These are phyloP conservation scores for Fusarium foetens DNA, from an alignment of 2,329 filamentous ascomycete species.

Conservation along the genomic window DNA sequence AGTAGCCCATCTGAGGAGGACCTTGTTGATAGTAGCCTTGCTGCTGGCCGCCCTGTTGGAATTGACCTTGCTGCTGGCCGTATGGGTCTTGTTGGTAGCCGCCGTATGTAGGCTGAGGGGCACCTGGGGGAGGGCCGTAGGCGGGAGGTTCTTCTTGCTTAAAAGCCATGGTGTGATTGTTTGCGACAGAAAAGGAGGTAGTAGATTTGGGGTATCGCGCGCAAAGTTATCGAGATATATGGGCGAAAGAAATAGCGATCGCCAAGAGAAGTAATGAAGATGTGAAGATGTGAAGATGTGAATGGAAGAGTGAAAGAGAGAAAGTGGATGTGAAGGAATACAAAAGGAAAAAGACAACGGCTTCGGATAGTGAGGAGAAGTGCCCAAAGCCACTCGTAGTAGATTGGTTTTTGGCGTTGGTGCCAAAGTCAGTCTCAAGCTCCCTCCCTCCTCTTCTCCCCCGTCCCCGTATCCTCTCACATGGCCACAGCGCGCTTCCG, in stretches of 20 bases:
- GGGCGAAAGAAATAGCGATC: slow-evolving; percentile 4
- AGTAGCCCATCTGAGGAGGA: slow-evolving; percentile 48
- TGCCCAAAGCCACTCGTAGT: slow-evolving; percentile 13
- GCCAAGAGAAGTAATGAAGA: neutral
- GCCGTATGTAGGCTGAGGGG: slow-evolving; percentile 58
- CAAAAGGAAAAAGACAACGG: slow-evolving; percentile 19
- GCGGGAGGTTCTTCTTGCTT: slow-evolving; percentile 63
- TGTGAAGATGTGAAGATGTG: neutral
- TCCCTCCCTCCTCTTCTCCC: slow-evolving; percentile 14
- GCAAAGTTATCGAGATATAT: neutral
- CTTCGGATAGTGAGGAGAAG: slow-evolving; percentile 18
- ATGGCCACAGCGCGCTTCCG: slow-evolving; percentile 27
- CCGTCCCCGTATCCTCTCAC: slow-evolving; percentile 25
- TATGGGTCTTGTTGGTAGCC: slow-evolving; percentile 52
- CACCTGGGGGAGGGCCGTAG: slow-evolving; percentile 54
- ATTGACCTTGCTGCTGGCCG: slow-evolving; percentile 33
- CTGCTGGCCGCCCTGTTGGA: slow-evolving; percentile 39
- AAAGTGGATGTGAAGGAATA: slow-evolving; percentile 19
- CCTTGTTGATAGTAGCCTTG: slow-evolving; percentile 45
- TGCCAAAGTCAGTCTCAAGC: slow-evolving; percentile 36
- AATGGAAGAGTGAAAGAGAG: slow-evolving; percentile 1
- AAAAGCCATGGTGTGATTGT: slow-evolving; percentile 41
- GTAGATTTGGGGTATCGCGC: neutral
- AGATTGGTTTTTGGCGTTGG: slow-evolving; percentile 28
- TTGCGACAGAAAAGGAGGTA: slow-evolving; percentile 14